Conservation (phyloP, 148 eudicot genomes). For the Polygonum aviculare region DNA sequence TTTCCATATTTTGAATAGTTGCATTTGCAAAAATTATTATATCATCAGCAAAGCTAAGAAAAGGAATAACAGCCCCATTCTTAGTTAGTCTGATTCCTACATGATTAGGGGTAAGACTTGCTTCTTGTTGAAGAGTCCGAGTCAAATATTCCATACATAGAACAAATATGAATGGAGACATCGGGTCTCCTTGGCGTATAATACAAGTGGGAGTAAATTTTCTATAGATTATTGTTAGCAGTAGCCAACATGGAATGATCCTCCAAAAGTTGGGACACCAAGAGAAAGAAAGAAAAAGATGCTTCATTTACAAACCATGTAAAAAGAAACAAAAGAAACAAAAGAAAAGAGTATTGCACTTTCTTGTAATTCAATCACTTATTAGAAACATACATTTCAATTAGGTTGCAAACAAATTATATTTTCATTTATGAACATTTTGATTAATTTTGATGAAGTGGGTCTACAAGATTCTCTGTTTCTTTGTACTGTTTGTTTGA, state of each 20-base stretch:
- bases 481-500: background rate
- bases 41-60: too few species aligned
- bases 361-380: background rate
- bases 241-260: background rate
- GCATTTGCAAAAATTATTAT: too few species aligned
- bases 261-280: background rate
- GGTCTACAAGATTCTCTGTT: background rate
- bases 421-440: background rate
- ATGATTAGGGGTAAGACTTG: too few species aligned
- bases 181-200: too few species aligned
- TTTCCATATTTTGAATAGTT: too few species aligned
- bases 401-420: background rate
- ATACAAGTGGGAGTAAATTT: too few species aligned
- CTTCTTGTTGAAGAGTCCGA: too few species aligned
- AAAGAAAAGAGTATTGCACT: background rate
- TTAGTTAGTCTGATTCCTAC: too few species aligned
- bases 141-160: too few species aligned
- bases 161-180: too few species aligned
- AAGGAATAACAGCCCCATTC: too few species aligned
- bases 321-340: background rate
- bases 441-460: background rate
- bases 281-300: background rate
- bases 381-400: too few species aligned
- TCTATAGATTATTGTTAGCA: background rate
- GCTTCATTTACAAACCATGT: background rate